phyloP scores from a whole-genome alignment of 164 flowering plant species.

The Liriodendron chinense region DNA sequence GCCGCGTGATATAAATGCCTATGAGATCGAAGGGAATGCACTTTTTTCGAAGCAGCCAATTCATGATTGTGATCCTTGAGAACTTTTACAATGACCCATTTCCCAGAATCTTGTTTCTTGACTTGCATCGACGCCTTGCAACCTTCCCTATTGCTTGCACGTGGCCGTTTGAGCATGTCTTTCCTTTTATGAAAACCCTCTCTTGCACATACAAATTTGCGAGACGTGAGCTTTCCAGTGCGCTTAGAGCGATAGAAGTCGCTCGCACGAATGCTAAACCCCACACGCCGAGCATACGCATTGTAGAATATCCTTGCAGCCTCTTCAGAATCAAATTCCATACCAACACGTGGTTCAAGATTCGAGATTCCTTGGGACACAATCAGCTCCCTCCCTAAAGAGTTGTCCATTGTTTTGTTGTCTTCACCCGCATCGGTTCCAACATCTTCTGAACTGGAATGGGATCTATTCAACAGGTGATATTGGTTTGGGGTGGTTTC shows the following conservation, averaged over 20 bases:
- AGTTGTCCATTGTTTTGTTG: slow-evolving; percentile 12
- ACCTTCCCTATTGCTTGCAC: slow-evolving; percentile 5
- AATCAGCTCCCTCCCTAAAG: slow-evolving; percentile 21
- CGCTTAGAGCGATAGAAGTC: slow-evolving; percentile 6
- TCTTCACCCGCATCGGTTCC: not conserved
- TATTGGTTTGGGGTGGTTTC: not conserved
- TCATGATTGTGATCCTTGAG: slow-evolving; percentile 17
- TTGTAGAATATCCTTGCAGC: slow-evolving; percentile 11
- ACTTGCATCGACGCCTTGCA: slow-evolving; percentile 16
- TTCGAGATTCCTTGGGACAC: slow-evolving; percentile 20
- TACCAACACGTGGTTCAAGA: slow-evolving; percentile 18
- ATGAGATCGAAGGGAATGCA: slow-evolving; percentile 11
- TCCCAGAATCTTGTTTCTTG: slow-evolving; percentile 14
- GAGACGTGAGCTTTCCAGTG: not conserved
- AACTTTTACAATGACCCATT: slow-evolving; percentile 10
- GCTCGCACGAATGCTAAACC: slow-evolving; percentile 7
- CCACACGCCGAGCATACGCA: slow-evolving; percentile 14
- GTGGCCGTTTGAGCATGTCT: not conserved
- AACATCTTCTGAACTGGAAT: not conserved
- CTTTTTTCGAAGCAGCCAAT: not conserved
- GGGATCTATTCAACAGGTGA: too few species aligned
- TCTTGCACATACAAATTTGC: slow-evolving; percentile 11
- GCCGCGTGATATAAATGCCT: not conserved
- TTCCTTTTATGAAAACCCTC: slow-evolving; percentile 9
- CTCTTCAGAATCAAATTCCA: slow-evolving; percentile 16